Percentiles rank a stretch among this genome's conserved stretches.
phyloP scores from a whole-genome alignment of 2,329 filamentous ascomycete genomes.

The Davidsoniella neocaledoniae region DNA sequence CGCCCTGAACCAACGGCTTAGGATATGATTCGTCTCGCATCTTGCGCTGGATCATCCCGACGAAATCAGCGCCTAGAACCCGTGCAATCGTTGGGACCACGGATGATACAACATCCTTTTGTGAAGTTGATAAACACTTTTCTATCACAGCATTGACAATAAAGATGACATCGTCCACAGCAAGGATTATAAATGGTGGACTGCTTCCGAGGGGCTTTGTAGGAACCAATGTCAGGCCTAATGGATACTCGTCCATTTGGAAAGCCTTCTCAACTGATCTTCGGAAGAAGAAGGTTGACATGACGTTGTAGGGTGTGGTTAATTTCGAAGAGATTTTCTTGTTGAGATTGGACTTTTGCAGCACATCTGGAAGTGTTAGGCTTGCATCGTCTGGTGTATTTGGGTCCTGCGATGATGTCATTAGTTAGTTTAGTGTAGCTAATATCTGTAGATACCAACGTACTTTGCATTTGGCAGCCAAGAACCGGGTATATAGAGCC shows the following conservation, averaged over 20 bases:
- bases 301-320: constrained; percentile 65
- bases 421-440: constrained; percentile 12
- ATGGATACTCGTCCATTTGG: constrained; percentile 78
- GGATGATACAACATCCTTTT: constrained; percentile 58
- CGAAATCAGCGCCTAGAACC: constrained; percentile 75
- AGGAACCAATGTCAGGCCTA: constrained; percentile 60
- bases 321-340: constrained; percentile 64
- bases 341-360: constrained; percentile 62
- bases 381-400: constrained; percentile 34
- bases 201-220: constrained; percentile 57
- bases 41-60: constrained; percentile 92
- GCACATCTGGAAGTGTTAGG: constrained; percentile 53
- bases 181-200: constrained; percentile 80
- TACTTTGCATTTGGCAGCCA: constrained; percentile 74
- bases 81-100: constrained; percentile 65
- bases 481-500: constrained; percentile 81
- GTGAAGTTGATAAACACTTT: constrained; percentile 71
- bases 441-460: constrained; percentile 19
- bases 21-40: constrained; percentile 96
- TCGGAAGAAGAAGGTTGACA: constrained; percentile 94
- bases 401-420: constrained; percentile 26
- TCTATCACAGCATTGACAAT: constrained; percentile 88
- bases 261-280: constrained; percentile 95
- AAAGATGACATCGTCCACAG: constrained; percentile 98
- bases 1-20: constrained; percentile 58